These are phyloP conservation scores for Rhodotorula graminis DNA, from an alignment of 768 basidiomycete species.

Conservation along the genomic window DNA sequence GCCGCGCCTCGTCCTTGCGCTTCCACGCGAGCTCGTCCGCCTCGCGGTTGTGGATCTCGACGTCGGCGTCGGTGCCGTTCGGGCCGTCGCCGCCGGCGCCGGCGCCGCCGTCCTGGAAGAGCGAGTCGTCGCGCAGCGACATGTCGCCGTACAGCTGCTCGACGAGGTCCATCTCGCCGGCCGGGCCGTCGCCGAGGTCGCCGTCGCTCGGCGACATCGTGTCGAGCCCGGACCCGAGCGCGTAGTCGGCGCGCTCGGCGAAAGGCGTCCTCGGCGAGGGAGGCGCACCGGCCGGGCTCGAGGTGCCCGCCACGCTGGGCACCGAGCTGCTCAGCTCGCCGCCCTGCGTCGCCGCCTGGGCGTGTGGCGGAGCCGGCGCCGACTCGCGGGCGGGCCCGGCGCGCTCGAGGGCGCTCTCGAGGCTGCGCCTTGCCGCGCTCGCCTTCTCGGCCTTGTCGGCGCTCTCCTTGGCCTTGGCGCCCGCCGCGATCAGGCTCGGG, in stretches of 20 bases:
- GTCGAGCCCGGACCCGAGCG: constrained; percentile 40
- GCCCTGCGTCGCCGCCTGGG: too few relatives aligned
- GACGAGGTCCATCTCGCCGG: constrained; percentile 92
- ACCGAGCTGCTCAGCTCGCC: too few relatives aligned
- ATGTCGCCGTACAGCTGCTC: constrained; percentile 87
- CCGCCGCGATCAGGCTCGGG: not conserved
- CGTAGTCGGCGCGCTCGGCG: constrained; percentile 30
- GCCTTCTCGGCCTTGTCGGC: constrained; percentile 7
- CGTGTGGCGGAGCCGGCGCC: not conserved
- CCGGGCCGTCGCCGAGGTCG: constrained; percentile 47
- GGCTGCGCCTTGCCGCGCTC: constrained; percentile 1
- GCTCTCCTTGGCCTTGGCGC: constrained; percentile 28
- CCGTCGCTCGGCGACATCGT: constrained; percentile 25
- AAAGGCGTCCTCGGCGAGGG: constrained; percentile 19
- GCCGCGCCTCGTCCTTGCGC: constrained; percentile 24
- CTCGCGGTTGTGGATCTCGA: constrained; percentile 57
- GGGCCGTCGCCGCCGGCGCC: not conserved
- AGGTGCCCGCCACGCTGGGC: not conserved
- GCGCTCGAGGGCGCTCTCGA: constrained; percentile 22
- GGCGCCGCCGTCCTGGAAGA: not conserved
- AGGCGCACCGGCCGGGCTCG: not conserved
- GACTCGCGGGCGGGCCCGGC: not conserved
- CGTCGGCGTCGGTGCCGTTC: constrained; percentile 36
- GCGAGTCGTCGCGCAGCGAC: constrained; percentile 61
- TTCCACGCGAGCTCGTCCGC: constrained; percentile 43